Percentiles rank a stretch among this genome's conserved stretches.
These are phyloP conservation scores for Boletus eberwhitei DNA, from an alignment of 768 basidiomycete genomes.

Conservation along the genomic window DNA sequence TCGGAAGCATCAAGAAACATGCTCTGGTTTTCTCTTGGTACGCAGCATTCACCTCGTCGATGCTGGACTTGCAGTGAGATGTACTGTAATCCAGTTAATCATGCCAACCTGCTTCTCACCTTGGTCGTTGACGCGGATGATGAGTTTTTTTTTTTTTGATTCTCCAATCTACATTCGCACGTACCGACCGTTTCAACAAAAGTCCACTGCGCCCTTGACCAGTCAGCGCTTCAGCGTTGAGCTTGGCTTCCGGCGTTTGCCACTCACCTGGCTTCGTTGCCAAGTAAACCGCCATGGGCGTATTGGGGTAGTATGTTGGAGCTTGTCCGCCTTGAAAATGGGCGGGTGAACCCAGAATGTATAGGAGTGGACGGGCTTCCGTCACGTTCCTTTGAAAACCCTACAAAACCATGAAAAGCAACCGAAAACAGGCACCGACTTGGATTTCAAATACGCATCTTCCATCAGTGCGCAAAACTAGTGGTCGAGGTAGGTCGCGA, in stretches of 20 bases:
- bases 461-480: background rate
- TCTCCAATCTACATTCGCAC: background rate
- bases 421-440: slow-evolving; percentile 1
- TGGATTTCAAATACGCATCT: slow-evolving; percentile 17
- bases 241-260: background rate
- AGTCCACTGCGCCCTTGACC: background rate
- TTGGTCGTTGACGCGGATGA: background rate
- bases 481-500: background rate
- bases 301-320: too few species aligned
- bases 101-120: background rate
- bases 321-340: background rate
- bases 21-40: background rate
- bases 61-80: too few species aligned
- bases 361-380: too few species aligned
- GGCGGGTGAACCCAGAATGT: too few species aligned
- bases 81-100: background rate
- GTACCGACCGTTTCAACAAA: too few species aligned
- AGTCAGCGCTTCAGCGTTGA: background rate
- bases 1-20: too few species aligned
- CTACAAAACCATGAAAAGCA: background rate
- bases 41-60: too few species aligned
- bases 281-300: too few species aligned
- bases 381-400: too few species aligned
- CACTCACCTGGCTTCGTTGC: too few species aligned
- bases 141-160: background rate